A percentile compares a stretch with the other conserved stretches of the same genome.
These are phyloP conservation scores for Nepenthes mirabilis DNA, from an alignment of 148 eudicot genomes.

Conservation along the genomic window DNA sequence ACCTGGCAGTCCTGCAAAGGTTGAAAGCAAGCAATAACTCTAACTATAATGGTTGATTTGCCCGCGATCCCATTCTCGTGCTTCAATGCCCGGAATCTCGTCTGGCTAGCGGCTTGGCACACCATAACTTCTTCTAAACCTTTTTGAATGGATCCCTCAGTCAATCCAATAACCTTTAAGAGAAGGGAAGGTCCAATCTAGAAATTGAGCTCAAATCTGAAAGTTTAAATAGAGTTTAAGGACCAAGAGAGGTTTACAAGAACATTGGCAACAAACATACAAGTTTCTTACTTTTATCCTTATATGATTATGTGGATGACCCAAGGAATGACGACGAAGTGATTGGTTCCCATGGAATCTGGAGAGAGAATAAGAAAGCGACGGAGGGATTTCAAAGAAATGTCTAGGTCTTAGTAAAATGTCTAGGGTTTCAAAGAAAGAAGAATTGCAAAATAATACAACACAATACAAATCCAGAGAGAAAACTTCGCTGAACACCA, in stretches of 20 bases:
- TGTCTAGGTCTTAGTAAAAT: no score
- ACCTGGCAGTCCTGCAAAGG: constrained; percentile 83
- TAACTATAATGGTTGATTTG: constrained; percentile 70
- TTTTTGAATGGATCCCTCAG: constrained; percentile 14
- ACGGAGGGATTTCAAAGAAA: no score
- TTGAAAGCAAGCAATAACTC: constrained; percentile 85
- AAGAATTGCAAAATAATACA: constrained; percentile 44
- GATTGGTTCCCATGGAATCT: constrained; percentile 42
- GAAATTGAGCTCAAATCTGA: no score
- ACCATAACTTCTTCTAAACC: constrained; percentile 64
- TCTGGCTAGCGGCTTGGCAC: constrained; percentile 81
- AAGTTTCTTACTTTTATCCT: not conserved
- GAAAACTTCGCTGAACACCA: constrained; percentile 40
- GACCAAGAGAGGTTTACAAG: no score
- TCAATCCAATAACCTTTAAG: not conserved
- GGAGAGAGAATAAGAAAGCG: not conserved
- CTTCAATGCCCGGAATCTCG: constrained; percentile 72
- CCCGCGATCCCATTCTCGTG: constrained; percentile 79
- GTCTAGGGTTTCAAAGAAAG: not conserved
- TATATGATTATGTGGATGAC: constrained; percentile 35
- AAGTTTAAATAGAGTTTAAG: no score
- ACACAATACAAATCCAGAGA: constrained; percentile 67
- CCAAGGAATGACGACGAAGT: constrained; percentile 29
- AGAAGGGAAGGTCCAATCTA: no score
- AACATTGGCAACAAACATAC: no score